These are phyloP conservation scores for Kockiozyma suomiensis DNA, from an alignment of 805 yeast species.

Conservation along the genomic window DNA sequence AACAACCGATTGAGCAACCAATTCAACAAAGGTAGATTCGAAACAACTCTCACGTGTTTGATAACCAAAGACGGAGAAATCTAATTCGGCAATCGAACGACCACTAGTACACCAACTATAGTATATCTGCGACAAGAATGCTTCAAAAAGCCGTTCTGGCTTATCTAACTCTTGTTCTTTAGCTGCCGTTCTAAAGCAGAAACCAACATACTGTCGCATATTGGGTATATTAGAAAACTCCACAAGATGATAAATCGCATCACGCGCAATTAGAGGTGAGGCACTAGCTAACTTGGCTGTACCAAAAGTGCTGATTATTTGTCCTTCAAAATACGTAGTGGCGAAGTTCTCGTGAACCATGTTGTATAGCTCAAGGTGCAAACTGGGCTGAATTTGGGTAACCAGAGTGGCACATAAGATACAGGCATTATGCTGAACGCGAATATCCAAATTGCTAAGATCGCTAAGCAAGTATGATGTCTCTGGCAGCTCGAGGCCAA, in stretches of 20 bases:
- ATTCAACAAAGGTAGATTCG: not conserved
- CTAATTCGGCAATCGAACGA: slow-evolving; percentile 6
- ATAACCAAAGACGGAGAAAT: slow-evolving; percentile 29
- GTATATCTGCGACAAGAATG: slow-evolving; percentile 17
- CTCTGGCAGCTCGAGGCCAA: not conserved
- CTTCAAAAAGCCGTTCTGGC: slow-evolving; percentile 18
- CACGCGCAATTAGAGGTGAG: slow-evolving; percentile 5
- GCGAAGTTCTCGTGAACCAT: not conserved
- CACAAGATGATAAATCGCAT: slow-evolving; percentile 11
- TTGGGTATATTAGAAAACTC: not conserved
- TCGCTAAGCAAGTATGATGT: not conserved
- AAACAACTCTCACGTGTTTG: slow-evolving; percentile 16
- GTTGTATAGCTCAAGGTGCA: slow-evolving; percentile 1
- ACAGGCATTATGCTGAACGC: not conserved
- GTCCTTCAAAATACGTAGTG: not conserved
- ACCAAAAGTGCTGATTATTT: not conserved
- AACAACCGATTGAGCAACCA: slow-evolving; percentile 14
- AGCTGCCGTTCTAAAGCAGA: slow-evolving; percentile 3
- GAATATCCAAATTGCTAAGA: not conserved
- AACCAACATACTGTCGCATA: not conserved
- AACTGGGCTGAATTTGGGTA: not conserved
- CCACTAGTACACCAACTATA: slow-evolving; percentile 13
- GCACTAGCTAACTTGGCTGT: slow-evolving; percentile 5
- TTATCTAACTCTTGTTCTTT: not conserved
- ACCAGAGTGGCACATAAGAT: not conserved